These are phyloP conservation scores for Helminthosporium solani DNA, from an alignment of 2,329 filamentous ascomycete genomes.

Conservation along the genomic window DNA sequence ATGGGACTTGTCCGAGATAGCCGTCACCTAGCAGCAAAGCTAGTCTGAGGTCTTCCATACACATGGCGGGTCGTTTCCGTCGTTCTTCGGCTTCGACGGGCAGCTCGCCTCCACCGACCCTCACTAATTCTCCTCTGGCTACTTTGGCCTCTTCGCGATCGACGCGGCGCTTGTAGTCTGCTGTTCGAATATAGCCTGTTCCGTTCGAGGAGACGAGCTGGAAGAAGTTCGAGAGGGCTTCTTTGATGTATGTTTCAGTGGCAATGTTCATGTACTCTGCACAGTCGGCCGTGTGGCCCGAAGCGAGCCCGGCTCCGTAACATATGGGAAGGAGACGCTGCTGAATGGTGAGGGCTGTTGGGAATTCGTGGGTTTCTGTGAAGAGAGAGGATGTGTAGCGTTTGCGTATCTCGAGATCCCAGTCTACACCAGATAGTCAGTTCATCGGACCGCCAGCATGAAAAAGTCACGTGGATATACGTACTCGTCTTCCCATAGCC, in stretches of 20 bases:
- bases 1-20: constrained; percentile 74
- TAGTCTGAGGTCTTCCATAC: constrained; percentile 75
- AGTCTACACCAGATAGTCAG: constrained; percentile 44
- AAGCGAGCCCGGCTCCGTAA: constrained; percentile 62
- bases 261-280: constrained; percentile 63
- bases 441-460: not conserved
- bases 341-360: constrained; percentile 57
- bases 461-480: constrained; percentile 31
- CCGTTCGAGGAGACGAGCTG: constrained; percentile 58
- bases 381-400: constrained; percentile 63
- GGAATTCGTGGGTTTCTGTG: constrained; percentile 63
- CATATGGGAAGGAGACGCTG: constrained; percentile 64
- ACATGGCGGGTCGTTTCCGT: constrained; percentile 68
- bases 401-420: constrained; percentile 66
- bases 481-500: constrained; percentile 78
- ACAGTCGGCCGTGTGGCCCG: constrained; percentile 54
- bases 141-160: constrained; percentile 73
- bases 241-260: constrained; percentile 64
- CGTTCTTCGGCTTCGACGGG: constrained; percentile 79
- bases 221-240: constrained; percentile 57
- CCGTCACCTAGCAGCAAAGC: constrained; percentile 74
- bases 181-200: constrained; percentile 66
- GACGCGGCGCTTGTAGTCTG: constrained; percentile 73
- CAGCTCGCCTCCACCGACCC: constrained; percentile 74
- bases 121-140: constrained; percentile 69